A percentile compares a stretch with the other conserved stretches of the same genome.
Conservation (phyloP, 768 basidiomycete species). For the Podaxis sp. region DNA sequence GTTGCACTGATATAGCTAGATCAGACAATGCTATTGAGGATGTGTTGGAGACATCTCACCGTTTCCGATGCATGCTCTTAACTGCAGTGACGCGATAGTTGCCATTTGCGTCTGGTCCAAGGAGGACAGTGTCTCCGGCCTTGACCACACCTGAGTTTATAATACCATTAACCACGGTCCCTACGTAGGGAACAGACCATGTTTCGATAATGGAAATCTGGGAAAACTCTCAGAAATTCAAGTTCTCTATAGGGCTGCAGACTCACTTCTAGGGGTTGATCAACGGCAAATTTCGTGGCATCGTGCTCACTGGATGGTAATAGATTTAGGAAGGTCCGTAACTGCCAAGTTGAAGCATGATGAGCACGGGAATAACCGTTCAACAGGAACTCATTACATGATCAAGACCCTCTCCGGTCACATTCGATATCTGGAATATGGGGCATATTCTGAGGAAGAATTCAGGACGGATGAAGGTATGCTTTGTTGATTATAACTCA, state of each 20-base stretch:
- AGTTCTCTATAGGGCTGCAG: background rate
- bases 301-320: conserved; percentile 87
- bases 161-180: conserved; percentile 84
- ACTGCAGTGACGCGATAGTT: conserved; percentile 78
- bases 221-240: background rate
- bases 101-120: conserved; percentile 94
- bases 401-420: conserved; percentile 90
- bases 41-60: conserved; percentile 41
- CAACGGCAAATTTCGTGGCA: conserved; percentile 72
- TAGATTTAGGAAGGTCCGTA: conserved; percentile 89
- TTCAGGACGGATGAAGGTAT: conserved; percentile 3
- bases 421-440: conserved; percentile 90
- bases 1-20: conserved; percentile 53
- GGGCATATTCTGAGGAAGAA: conserved; percentile 70
- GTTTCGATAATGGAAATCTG: conserved; percentile 86
- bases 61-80: conserved; percentile 93
- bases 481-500: conserved; percentile 27
- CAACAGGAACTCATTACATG: conserved; percentile 43
- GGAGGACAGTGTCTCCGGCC: conserved; percentile 76
- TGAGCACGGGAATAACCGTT: background rate
- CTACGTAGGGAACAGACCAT: conserved; percentile 86
- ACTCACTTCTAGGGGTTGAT: conserved; percentile 76
- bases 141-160: conserved; percentile 74
- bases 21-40: background rate
- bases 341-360: conserved; percentile 34